A percentile compares a stretch with the other conserved stretches of the same genome.
Conservation (phyloP, 768 basidiomycete genomes). For the Agaricus bisporus region DNA sequence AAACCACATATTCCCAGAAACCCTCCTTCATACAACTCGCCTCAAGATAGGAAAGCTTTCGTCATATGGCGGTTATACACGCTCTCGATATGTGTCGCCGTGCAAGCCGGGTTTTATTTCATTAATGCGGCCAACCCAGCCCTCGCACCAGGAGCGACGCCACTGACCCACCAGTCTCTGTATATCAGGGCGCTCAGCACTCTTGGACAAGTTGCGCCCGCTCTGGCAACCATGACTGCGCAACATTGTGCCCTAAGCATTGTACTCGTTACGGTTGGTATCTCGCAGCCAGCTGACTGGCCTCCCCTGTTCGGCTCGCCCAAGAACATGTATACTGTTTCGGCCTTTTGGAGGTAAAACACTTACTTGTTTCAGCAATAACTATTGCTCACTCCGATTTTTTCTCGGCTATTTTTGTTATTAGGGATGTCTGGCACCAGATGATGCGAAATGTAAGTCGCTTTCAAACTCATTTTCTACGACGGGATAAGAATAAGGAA, state of each 20-base stretch:
- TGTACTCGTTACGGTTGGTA: slow-evolving; percentile 17
- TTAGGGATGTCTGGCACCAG: slow-evolving; percentile 29
- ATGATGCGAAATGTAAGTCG: slow-evolving; percentile 25
- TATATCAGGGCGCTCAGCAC: slow-evolving; percentile 3
- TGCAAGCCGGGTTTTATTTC: background rate
- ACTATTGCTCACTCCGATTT: too few species aligned
- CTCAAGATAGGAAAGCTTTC: slow-evolving; percentile 8
- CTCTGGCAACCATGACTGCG: background rate
- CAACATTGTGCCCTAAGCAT: slow-evolving; percentile 15
- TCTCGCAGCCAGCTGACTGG: slow-evolving; percentile 32
- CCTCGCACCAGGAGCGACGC: slow-evolving; percentile 1
- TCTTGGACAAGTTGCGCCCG: background rate
- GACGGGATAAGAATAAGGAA: too few species aligned
- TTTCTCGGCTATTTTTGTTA: too few species aligned
- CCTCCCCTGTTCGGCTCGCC: slow-evolving; percentile 28
- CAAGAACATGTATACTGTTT: slow-evolving; percentile 30
- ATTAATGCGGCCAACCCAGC: slow-evolving; percentile 5
- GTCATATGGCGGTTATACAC: background rate
- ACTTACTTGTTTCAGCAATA: too few species aligned
- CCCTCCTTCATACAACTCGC: slow-evolving; percentile 14
- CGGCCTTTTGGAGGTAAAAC: slow-evolving; percentile 34
- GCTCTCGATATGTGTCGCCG: background rate
- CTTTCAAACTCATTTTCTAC: background rate
- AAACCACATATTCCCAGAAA: slow-evolving; percentile 15
- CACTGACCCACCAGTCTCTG: background rate